These are phyloP conservation scores for Coniochaeta sp. DNA, from an alignment of 2,329 filamentous ascomycete genomes.

Conservation along the genomic window DNA sequence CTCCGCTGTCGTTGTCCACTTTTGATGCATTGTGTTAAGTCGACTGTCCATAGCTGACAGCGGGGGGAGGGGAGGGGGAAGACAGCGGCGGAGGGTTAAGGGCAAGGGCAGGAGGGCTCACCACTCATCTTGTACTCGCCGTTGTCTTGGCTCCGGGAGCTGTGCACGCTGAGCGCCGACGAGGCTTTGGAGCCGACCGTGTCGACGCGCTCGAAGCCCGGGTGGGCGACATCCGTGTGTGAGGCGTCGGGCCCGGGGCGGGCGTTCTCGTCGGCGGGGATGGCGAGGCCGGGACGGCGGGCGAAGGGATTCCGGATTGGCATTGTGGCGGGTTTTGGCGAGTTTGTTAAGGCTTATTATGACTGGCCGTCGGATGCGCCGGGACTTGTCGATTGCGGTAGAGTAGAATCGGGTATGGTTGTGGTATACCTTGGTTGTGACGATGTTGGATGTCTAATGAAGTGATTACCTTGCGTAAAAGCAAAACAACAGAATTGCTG, in stretches of 20 bases:
- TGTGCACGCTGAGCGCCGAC: conserved; percentile 52
- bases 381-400: not conserved
- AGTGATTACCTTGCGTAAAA: not conserved
- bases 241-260: conserved; percentile 26
- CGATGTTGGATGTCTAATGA: not conserved
- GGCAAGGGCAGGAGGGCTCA: conserved; percentile 45
- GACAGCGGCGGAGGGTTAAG: no score
- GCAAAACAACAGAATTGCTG: not conserved
- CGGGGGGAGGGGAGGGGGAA: no score
- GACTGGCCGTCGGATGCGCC: not conserved
- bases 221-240: conserved; percentile 30
- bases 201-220: conserved; percentile 54
- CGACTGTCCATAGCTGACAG: not conserved
- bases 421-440: not conserved
- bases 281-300: conserved; percentile 43
- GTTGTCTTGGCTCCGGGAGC: conserved; percentile 53
- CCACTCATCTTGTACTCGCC: conserved; percentile 77
- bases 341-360: not conserved
- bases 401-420: not conserved
- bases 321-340: conserved; percentile 38
- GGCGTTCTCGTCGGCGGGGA: conserved; percentile 45
- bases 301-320: conserved; percentile 68
- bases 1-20: conserved; percentile 95
- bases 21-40: conserved; percentile 13
- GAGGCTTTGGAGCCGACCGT: conserved; percentile 56